A percentile compares a stretch with the other conserved stretches of the same genome.
These are phyloP conservation scores for Cryptococcus sp. DNA, from an alignment of 1,284 basidiomycete genomes.

Conservation along the genomic window DNA sequence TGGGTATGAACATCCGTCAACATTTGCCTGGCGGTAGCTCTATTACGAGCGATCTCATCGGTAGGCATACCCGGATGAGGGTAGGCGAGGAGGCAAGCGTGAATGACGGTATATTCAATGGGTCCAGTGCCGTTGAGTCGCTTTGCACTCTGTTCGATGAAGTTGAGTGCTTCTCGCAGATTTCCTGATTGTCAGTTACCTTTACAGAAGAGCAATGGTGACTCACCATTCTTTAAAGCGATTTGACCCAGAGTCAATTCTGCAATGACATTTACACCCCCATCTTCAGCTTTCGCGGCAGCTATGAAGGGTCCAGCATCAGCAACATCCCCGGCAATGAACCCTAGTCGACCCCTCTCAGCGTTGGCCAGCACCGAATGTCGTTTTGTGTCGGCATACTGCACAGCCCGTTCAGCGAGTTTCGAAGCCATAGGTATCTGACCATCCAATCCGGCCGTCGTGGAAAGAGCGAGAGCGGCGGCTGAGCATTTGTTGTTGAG, in stretches of 20 bases:
- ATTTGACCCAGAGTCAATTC: slow-evolving; percentile 80
- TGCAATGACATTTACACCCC: slow-evolving; percentile 61
- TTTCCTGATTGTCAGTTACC: slow-evolving; percentile 50
- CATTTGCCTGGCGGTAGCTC: slow-evolving; percentile 67
- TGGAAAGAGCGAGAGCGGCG: slow-evolving; percentile 33
- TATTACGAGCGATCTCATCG: slow-evolving; percentile 67
- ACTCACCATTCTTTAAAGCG: slow-evolving; percentile 69
- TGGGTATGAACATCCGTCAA: slow-evolving; percentile 70
- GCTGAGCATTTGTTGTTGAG: slow-evolving; percentile 38
- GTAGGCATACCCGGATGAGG: slow-evolving; percentile 71
- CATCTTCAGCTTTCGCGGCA: slow-evolving; percentile 67
- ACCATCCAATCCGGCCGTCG: slow-evolving; percentile 27
- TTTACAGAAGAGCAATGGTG: background rate
- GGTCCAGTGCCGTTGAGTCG: slow-evolving; percentile 44
- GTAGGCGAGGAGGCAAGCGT: slow-evolving; percentile 77
- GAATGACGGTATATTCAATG: slow-evolving; percentile 77
- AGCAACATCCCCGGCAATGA: slow-evolving; percentile 58
- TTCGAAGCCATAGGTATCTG: slow-evolving; percentile 66
- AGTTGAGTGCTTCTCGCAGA: slow-evolving; percentile 58
- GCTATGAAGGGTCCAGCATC: slow-evolving; percentile 70
- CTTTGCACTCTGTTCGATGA: slow-evolving; percentile 66
- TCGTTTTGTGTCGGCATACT: slow-evolving; percentile 84
- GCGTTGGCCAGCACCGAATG: slow-evolving; percentile 70
- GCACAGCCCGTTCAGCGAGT: slow-evolving; percentile 84
- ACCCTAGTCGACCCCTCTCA: slow-evolving; percentile 71